Evolutionary conservation across 2,329 filamentous ascomycete species (phyloP), one percentile per base, ranked within the genome.

Genomic region (Macrophomina pseudophaseolina): DNA sequence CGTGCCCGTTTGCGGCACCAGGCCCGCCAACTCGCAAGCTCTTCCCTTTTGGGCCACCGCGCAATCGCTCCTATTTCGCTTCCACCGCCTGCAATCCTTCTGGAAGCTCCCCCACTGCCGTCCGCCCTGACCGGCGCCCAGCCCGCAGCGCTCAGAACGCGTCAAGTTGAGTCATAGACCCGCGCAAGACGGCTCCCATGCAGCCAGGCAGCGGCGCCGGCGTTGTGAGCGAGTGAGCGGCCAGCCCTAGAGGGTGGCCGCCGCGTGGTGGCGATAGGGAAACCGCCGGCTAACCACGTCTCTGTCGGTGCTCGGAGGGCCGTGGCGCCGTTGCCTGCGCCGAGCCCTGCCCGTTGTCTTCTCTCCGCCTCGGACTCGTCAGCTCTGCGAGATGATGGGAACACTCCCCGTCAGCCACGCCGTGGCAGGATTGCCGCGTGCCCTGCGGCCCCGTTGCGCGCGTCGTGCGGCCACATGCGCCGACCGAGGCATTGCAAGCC

Each of bases 21-120:
- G 5, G 58, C 58, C 58, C 44, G 58, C 58, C 58, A 6, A 14
- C 58, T 62, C 58, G 58, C 58, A 62, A 62, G n/a, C 58, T 49
- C 58, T 62, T 33, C 58, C 58, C 5, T 11, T 62, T 62, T 38
- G 42, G 56, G 58, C 40, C 32, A 62, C 44, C 44, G n/a, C 42
- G 14, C 56, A 33, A 33, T 23, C 33, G 58, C 58, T 62, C 58
- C 44, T 49, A 62, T 62, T 49, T 49, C 58, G 58, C 58, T 38
- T 62, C 58, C 40, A 46, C 56, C 56, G 16, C 38, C n/a, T 9
- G 14, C 11, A 42, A n/a, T 40, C n/a, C 56, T 62, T 28, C 44
- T 16, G n/a, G 58, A 23, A 49, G 44, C 58, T 32, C 32, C 18
- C 4, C n/a, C 28, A n/a, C 35, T 8, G 35, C 32, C 7, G 35